These are phyloP conservation scores for Lyophyllum semitale DNA, from an alignment of 768 basidiomycete species.

Conservation along the genomic window DNA sequence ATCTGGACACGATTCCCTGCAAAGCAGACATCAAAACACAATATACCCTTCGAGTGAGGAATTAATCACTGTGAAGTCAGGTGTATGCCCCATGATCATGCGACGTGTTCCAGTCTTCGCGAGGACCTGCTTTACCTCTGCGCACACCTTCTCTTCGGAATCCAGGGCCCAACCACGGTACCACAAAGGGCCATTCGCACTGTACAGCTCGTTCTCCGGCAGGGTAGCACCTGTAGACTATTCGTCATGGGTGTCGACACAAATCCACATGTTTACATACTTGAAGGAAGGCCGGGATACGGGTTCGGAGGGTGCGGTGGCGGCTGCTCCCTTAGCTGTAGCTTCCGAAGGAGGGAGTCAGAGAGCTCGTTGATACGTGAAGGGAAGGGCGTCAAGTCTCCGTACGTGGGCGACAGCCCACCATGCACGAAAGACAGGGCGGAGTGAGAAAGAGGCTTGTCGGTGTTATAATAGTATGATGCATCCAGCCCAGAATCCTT, in stretches of 20 bases:
- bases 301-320: constrained; percentile 82
- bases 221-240: constrained; percentile 50
- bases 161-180: constrained; percentile 91
- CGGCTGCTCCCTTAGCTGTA: constrained; percentile 65
- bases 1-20: constrained; percentile 80
- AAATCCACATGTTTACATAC: constrained; percentile 23
- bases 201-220: constrained; percentile 75
- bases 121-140: constrained; percentile 69
- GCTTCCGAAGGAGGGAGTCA: constrained; percentile 64
- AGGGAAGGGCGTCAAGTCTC: constrained; percentile 79
- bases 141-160: constrained; percentile 68
- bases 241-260: constrained; percentile 8
- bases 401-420: constrained; percentile 79
- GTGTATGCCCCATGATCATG: constrained; percentile 97
- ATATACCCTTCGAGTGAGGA: background rate
- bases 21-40: constrained; percentile 1
- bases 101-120: constrained; percentile 77
- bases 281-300: constrained; percentile 69
- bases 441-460: constrained; percentile 65
- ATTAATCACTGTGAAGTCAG: constrained; percentile 68
- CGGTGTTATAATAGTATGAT: constrained; percentile 29
- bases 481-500: constrained; percentile 18
- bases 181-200: constrained; percentile 85
- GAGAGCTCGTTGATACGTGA: constrained; percentile 79
- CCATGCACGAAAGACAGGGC: constrained; percentile 95